Evolutionary conservation across 2,329 filamentous ascomycete genomes (phyloP).

Genomic region (Diaporthe longicolla): DNA sequence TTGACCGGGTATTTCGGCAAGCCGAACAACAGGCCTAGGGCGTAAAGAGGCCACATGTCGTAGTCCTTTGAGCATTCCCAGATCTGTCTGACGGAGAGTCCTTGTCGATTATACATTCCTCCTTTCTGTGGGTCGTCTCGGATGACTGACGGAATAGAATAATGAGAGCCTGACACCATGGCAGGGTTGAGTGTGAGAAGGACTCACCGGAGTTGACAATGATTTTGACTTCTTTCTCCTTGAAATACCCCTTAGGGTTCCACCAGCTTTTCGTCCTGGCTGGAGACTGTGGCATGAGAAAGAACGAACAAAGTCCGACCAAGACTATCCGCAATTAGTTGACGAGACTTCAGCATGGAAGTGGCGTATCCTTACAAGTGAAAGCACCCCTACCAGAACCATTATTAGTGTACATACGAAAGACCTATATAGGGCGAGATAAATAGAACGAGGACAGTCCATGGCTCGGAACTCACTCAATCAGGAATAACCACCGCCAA

Average conservation of each 20-base stretch:
- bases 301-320: conserved; percentile 32
- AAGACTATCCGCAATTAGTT: neutral
- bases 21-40: conserved; percentile 61
- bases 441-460: too few species aligned
- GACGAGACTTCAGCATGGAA: too few species aligned
- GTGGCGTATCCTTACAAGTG: neutral
- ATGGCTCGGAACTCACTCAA: conserved; percentile 57
- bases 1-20: conserved; percentile 61
- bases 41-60: conserved; percentile 70
- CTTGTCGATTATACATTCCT: conserved; percentile 69
- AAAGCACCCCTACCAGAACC: neutral
- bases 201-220: conserved; percentile 60
- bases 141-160: conserved; percentile 50
- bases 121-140: conserved; percentile 68
- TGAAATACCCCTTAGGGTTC: conserved; percentile 34
- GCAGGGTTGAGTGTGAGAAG: neutral
- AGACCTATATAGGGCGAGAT: too few species aligned
- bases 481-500: conserved; percentile 60
- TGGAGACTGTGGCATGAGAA: conserved; percentile 31
- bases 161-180: neutral
- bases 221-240: conserved; percentile 62
- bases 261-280: conserved; percentile 39
- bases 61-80: conserved; percentile 45
- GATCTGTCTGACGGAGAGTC: conserved; percentile 53
- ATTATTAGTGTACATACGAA: neutral